Evolutionary conservation across 2,329 filamentous ascomycete genomes (phyloP), one percentile per base, ranked within the genome.

Genomic region (Microsporum canis): DNA sequence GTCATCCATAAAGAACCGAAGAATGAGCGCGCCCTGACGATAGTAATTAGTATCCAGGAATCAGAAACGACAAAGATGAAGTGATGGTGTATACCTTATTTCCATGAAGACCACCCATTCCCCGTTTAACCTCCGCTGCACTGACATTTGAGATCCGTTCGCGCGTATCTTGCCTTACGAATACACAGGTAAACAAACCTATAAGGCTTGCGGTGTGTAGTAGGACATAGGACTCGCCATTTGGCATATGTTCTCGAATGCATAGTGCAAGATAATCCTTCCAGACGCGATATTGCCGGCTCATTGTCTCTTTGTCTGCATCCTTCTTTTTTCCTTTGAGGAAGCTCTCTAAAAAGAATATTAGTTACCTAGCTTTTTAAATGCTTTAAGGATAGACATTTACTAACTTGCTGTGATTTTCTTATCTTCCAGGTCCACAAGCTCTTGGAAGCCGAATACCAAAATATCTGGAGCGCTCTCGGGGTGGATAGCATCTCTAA

Each of bases 341-440:
- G 67, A 97, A 85, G 60, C 89, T 90, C 76, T 94, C 82, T 84
- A 68, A 10, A 34, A 7, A 17, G 27, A 33, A 3, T 31, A 61
- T 78, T 68, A 78, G 71, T 59, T 17, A 27, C 27, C 5, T 10
- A 61, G 41, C 39, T 7, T 43, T 43, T 10, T 10, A 39, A 36
- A 14, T 45, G 33, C 12, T 8, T 6, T 2, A 53, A 27, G n/a
- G 27, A 6, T 17, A 3, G 29, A 17, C 17, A 36, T 31, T 58
- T 62, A 79, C 81, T 70, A 74, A 84, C 85, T 96, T n/a, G 94
- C 94, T 27, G 92, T 97, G 58, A 95, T 88, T 66, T 91, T 95
- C 77, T 97, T 97, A 76, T 99, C 89, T 72, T 99, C 94, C 5
- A 99, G 79, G 70, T 99, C 94, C 3, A 99, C 94, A n/a, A 99